A percentile compares a stretch with the other conserved stretches of the same genome.
Evolutionary conservation across 257 asterid genomes (phyloP).

Genomic region (Przewalskia tangutica): DNA sequence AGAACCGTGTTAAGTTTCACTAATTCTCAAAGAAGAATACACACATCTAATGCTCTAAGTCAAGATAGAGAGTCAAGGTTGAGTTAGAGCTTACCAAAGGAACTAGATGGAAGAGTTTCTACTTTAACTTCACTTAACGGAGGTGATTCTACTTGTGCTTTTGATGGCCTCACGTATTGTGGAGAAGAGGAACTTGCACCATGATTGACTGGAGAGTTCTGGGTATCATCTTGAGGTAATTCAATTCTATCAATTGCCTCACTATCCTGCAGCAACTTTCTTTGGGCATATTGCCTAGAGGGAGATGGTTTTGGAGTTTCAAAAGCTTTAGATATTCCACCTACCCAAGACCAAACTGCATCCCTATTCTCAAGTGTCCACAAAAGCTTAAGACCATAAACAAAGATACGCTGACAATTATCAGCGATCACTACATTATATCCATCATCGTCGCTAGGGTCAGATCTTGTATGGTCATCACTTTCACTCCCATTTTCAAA

Average conservation of each 20-base stretch:
- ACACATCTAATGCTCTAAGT: background rate
- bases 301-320: conserved; percentile 95
- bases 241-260: conserved; percentile 38
- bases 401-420: conserved; percentile 79
- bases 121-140: conserved; percentile 40
- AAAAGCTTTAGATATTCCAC: conserved; percentile 91
- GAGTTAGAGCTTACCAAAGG: conserved; percentile 46
- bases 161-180: conserved; percentile 39
- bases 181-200: conserved; percentile 41
- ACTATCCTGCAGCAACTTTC: conserved; percentile 68
- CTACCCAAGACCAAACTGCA: conserved; percentile 97
- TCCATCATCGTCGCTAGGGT: conserved; percentile 90
- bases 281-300: conserved; percentile 84
- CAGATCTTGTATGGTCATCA: conserved; percentile 84
- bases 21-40: background rate
- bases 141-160: conserved; percentile 40
- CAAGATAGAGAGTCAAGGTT: background rate
- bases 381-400: conserved; percentile 84
- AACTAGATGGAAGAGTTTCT: conserved; percentile 49
- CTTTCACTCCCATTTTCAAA: conserved; percentile 89
- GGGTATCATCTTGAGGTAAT: conserved; percentile 42
- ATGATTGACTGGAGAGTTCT: conserved; percentile 36
- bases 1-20: background rate
- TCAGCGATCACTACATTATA: conserved; percentile 88
- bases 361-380: conserved; percentile 97